Conservation (phyloP, 208 protist species). For the Strigomonas galati region DNA sequence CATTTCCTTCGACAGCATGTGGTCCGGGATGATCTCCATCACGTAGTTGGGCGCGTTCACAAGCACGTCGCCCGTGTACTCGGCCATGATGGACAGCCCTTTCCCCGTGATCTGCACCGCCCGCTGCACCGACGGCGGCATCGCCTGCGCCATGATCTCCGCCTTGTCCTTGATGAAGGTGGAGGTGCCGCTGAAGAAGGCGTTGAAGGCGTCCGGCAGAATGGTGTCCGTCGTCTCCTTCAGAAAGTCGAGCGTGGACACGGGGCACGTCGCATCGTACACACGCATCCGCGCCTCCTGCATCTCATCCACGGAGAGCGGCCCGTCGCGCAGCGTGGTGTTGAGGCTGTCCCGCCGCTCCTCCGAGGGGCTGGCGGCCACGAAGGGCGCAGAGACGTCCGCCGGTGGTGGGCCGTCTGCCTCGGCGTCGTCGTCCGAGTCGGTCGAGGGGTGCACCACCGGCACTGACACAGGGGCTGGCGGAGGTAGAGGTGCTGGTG, state of each 20-base stretch:
- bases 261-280: slow-evolving; percentile 15
- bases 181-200: slow-evolving; percentile 28
- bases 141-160: slow-evolving; percentile 22
- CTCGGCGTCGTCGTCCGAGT: background rate
- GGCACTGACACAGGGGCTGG: background rate
- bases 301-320: slow-evolving; percentile 21
- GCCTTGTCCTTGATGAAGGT: slow-evolving; percentile 21
- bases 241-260: slow-evolving; percentile 33
- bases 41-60: slow-evolving; percentile 24
- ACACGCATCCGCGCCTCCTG: slow-evolving; percentile 27
- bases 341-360: background rate
- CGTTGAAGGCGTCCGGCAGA: slow-evolving; percentile 30
- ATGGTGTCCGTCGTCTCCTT: slow-evolving; percentile 23
- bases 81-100: slow-evolving; percentile 22
- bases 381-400: no score
- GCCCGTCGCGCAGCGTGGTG: background rate
- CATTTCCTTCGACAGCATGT: slow-evolving; percentile 29
- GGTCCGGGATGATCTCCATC: slow-evolving; percentile 25
- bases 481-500: background rate
- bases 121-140: slow-evolving; percentile 24
- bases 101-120: slow-evolving; percentile 18
- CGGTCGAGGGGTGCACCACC: background rate
- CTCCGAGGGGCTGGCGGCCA: background rate
- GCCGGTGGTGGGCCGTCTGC: background rate
- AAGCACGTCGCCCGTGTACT: slow-evolving; percentile 31